These are phyloP conservation scores for Pleodorina starrii DNA, from an alignment of 139 green algal genomes.

Conservation along the genomic window DNA sequence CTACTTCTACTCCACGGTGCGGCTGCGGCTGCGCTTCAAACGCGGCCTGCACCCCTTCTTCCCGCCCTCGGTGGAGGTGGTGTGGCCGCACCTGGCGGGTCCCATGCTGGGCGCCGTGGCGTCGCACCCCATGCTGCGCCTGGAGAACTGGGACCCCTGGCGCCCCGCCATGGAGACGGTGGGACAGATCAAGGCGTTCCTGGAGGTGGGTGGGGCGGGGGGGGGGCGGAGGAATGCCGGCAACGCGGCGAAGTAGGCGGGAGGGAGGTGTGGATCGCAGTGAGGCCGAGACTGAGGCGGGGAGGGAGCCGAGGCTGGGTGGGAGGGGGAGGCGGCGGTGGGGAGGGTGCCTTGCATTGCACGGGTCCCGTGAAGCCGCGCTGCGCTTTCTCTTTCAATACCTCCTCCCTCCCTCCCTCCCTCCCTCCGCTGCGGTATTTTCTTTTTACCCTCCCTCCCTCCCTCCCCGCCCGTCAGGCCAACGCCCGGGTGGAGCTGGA, in stretches of 20 bases:
- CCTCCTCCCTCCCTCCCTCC: too few relatives aligned
- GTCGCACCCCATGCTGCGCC: constrained; percentile 77
- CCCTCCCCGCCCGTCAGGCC: constrained; percentile 49
- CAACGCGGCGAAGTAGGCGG: too few relatives aligned
- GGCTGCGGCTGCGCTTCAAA: constrained; percentile 85
- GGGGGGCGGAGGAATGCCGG: background rate
- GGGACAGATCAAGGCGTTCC: constrained; percentile 73
- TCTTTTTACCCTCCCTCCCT: too few relatives aligned
- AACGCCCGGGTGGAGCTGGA: constrained; percentile 73
- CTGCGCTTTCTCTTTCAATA: too few relatives aligned
- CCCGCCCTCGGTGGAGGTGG: constrained; percentile 77
- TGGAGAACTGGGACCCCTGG: constrained; percentile 84
- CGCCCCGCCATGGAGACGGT: constrained; percentile 63
- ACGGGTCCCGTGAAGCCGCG: too few relatives aligned
- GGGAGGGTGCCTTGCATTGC: too few relatives aligned
- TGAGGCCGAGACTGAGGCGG: too few relatives aligned
- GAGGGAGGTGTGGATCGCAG: too few relatives aligned
- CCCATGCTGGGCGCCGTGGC: constrained; percentile 65
- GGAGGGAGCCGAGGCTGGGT: too few relatives aligned
- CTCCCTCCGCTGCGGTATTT: too few relatives aligned
- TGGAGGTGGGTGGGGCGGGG: constrained; percentile 64
- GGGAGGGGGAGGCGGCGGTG: too few relatives aligned
- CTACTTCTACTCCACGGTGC: constrained; percentile 68
- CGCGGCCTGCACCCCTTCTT: constrained; percentile 91
- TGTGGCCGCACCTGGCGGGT: constrained; percentile 71